Conservation (phyloP, 345 rosid genomes). For the Iberis pinnata region DNA sequence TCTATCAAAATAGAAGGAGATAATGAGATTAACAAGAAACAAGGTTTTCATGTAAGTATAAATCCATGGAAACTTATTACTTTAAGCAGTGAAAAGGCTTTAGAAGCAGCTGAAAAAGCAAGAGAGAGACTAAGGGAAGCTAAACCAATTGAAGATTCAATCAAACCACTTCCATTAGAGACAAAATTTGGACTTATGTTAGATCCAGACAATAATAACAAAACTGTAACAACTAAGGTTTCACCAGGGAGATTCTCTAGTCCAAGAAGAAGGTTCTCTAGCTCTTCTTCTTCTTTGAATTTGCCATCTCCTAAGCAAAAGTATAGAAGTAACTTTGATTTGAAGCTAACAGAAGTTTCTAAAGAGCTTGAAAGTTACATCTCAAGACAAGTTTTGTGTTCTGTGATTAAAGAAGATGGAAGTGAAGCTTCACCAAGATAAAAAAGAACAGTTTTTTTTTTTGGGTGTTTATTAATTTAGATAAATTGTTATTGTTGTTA, state of each 20-base stretch:
- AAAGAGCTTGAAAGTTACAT: conserved; percentile 82
- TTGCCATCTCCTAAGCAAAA: conserved; percentile 70
- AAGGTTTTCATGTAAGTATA: conserved; percentile 64
- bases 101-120: conserved; percentile 88
- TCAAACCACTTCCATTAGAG: conserved; percentile 77
- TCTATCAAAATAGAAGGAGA: conserved; percentile 68
- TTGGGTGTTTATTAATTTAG: conserved; percentile 18
- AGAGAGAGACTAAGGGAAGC: conserved; percentile 61
- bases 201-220: conserved; percentile 43
- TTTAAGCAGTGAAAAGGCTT: conserved; percentile 77
- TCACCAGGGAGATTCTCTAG: conserved; percentile 73
- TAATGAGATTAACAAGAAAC: conserved; percentile 47
- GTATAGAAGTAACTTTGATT: conserved; percentile 69
- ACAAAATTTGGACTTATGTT: conserved; percentile 60
- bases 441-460: background rate
- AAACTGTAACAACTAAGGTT: conserved; percentile 34
- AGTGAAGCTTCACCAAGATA: conserved; percentile 66
- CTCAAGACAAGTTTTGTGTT: conserved; percentile 77
- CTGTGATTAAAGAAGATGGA: conserved; percentile 65
- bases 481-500: conserved; percentile 1
- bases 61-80: conserved; percentile 82
- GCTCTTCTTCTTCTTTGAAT: conserved; percentile 39
- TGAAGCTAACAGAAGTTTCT: conserved; percentile 84
- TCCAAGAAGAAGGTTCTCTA: conserved; percentile 84
- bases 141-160: conserved; percentile 40